Base-by-base conservation (phyloP, 805 yeast species). In the Geotrichum ghanense region DNA sequence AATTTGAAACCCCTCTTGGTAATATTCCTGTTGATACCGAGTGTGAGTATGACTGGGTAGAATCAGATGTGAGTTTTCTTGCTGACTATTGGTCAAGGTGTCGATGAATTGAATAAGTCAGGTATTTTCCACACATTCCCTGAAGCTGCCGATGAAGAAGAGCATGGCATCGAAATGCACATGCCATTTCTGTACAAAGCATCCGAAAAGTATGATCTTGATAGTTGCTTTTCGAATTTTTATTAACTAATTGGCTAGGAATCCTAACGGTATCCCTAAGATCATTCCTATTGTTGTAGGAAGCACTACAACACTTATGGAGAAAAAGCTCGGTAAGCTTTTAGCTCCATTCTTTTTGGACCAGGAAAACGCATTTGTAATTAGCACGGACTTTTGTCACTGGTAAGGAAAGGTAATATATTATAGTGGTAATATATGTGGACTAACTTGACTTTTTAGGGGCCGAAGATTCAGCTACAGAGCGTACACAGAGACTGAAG, bases 121-220 rank as follows among this genome's bases (percentile, higher is more conserved):
- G 62, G 64, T 1, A 52, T 71, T 3, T 79, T 84, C 53, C 66
- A 68, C 48, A 63, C 60, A 46, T 83, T 88, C 94, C 61, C 70
- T 22, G 51, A 61, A 1, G 73, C 68, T 0, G 71, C 71, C 12
- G 98, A 92, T 61, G 78, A 79, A 49, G 83, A 81, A 16, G 98
- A 92, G 61, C 98, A 92, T 61, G 81, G 92, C 45, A 76, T 92
- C 56, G 98, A 92, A 58, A 85, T 92, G 95, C 97, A 92, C 63
- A 73, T 82, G 59, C 95, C 97, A 0, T 80, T 76, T 50, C 65
- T 85, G 6, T 71, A 75, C 54, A 71, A 75, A 49, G 65, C 72
- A 46, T 69, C 80, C 7, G 54, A 66, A 20, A 54, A 14, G 51
- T 46, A 25, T 24, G 53, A 22, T 5, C 21, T 14, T 20, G 39